A percentile compares a stretch with the other conserved stretches of the same genome.
These are phyloP conservation scores for Chrysoporthe puriensis DNA, from an alignment of 2,329 filamentous ascomycete genomes.

Conservation along the genomic window DNA sequence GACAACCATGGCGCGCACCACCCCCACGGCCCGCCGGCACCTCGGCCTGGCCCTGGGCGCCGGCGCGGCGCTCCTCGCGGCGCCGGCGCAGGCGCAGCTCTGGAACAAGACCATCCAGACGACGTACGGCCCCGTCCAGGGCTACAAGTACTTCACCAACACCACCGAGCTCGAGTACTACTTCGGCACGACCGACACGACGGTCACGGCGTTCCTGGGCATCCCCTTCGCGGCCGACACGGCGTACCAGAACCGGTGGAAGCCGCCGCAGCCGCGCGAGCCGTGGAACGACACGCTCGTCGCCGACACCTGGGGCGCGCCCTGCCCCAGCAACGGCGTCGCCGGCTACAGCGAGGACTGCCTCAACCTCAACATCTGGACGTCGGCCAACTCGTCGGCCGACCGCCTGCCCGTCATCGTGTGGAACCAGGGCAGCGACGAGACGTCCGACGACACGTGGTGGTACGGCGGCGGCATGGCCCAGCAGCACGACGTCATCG, in stretches of 20 bases:
- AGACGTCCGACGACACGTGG: slow-evolving; percentile 17
- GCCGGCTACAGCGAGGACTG: slow-evolving; percentile 37
- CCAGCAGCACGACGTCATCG: slow-evolving; percentile 26
- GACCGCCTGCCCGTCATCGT: slow-evolving; percentile 38
- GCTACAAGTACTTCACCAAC: slow-evolving; percentile 21
- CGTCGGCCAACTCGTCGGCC: slow-evolving; percentile 33
- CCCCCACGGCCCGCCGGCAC: neutral
- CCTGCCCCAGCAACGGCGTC: slow-evolving; percentile 15
- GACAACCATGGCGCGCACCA: slow-evolving; percentile 4
- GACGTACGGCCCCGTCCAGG: slow-evolving; percentile 18
- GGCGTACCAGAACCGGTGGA: slow-evolving; percentile 24
- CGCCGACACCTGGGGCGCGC: slow-evolving; percentile 28
- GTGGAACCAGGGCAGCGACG: slow-evolving; percentile 30
- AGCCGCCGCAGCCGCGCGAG: slow-evolving; percentile 10
- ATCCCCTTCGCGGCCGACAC: slow-evolving; percentile 23
- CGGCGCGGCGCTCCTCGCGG: slow-evolving; percentile 9
- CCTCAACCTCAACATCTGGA: slow-evolving; percentile 41
- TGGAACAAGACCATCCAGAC: slow-evolving; percentile 23
- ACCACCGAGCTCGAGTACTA: slow-evolving; percentile 16
- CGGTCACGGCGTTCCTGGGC: slow-evolving; percentile 16
- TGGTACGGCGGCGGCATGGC: slow-evolving; percentile 27
- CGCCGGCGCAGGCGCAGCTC: slow-evolving; percentile 5
- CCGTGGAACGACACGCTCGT: slow-evolving; percentile 31
- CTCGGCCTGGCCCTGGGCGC: slow-evolving; percentile 10
- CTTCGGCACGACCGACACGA: slow-evolving; percentile 18